A percentile compares a stretch with the other conserved stretches of the same genome.
Conservation (phyloP, 1,284 basidiomycete genomes). For the Volvariella volvacea region DNA sequence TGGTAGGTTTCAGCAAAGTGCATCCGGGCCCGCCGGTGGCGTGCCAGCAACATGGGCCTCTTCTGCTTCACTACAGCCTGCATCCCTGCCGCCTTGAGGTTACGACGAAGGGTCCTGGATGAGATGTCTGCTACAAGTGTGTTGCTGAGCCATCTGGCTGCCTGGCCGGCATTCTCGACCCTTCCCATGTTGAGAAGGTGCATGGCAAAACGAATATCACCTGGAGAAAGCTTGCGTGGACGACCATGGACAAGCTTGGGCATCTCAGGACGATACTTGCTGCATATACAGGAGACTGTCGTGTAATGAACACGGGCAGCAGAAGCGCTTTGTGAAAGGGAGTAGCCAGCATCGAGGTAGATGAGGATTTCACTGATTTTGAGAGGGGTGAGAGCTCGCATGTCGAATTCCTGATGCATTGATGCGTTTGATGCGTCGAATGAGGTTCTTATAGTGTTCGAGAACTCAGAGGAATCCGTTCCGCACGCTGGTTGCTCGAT, state of each 20-base stretch:
- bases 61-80: conserved; percentile 5
- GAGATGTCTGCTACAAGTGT: neutral
- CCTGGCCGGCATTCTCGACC: conserved; percentile 5
- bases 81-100: conserved; percentile 1
- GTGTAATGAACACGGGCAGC: neutral
- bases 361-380: neutral
- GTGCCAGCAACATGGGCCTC: conserved; percentile 5
- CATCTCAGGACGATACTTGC: conserved; percentile 1
- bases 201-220: conserved; percentile 1
- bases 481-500: neutral
- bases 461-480: neutral
- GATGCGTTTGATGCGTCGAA: neutral
- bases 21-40: conserved; percentile 12
- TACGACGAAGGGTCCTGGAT: neutral
- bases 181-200: neutral
- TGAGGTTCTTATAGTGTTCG: neutral
- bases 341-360: conserved; percentile 3
- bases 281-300: conserved; percentile 2
- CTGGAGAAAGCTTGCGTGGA: conserved; percentile 2
- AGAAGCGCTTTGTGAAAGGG: neutral
- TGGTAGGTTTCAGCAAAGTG: conserved; percentile 15
- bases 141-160: conserved; percentile 3
- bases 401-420: neutral
- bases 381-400: neutral
- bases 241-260: conserved; percentile 1